phyloP scores from a whole-genome alignment of 441 rosid genomes.

The Raphanus hybrid region DNA sequence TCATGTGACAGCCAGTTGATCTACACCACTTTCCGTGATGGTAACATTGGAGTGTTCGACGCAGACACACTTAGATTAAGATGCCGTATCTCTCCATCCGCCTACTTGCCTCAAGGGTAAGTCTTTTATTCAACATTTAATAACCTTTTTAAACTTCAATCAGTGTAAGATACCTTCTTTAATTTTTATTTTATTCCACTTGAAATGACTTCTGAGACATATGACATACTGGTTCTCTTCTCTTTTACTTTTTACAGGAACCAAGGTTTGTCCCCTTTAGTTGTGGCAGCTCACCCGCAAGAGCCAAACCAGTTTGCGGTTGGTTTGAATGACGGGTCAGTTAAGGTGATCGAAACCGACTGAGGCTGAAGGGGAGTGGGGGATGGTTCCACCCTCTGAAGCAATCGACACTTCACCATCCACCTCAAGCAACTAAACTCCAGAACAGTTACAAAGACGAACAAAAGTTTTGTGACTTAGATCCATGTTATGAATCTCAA shows the following conservation, averaged over 20 bases:
- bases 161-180: neutral
- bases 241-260: constrained; percentile 47
- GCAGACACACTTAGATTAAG: constrained; percentile 71
- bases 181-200: neutral
- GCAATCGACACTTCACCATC: constrained; percentile 65
- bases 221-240: neutral
- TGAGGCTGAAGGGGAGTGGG: constrained; percentile 86
- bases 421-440: constrained; percentile 81
- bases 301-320: constrained; percentile 81
- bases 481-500: constrained; percentile 13
- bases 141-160: neutral
- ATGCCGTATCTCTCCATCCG: constrained; percentile 79
- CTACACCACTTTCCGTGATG: constrained; percentile 82
- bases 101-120: constrained; percentile 73
- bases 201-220: neutral
- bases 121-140: constrained; percentile 19
- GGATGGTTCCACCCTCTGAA: constrained; percentile 61
- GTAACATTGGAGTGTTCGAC: constrained; percentile 81
- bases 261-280: constrained; percentile 71
- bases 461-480: constrained; percentile 3
- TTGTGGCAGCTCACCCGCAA: constrained; percentile 82
- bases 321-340: constrained; percentile 77
- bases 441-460: constrained; percentile 72
- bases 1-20: constrained; percentile 87
- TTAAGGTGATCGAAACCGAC: constrained; percentile 79